These are phyloP conservation scores for Diplodia corticola DNA, from an alignment of 2,329 filamentous ascomycete genomes.

Conservation along the genomic window DNA sequence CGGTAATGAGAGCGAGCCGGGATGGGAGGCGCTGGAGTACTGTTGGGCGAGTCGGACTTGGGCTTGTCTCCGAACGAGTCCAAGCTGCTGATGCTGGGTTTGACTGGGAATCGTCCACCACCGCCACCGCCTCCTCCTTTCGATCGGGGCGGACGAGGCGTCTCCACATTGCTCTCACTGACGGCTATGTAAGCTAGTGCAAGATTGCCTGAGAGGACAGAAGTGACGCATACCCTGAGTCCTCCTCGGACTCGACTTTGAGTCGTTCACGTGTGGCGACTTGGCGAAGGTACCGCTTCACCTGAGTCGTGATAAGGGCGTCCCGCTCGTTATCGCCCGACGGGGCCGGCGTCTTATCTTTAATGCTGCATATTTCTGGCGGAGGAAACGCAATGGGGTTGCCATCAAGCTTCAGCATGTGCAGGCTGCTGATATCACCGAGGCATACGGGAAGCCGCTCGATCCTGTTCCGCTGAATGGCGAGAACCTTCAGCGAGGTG, in stretches of 20 bases:
- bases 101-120: slow-evolving; percentile 62
- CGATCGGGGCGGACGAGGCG: slow-evolving; percentile 67
- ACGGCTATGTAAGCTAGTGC: slow-evolving; percentile 28
- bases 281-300: slow-evolving; percentile 59
- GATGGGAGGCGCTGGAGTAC: slow-evolving; percentile 66
- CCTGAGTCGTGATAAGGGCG: slow-evolving; percentile 59
- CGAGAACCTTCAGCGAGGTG: slow-evolving; percentile 83
- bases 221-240: slow-evolving; percentile 40
- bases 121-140: slow-evolving; percentile 34
- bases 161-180: slow-evolving; percentile 74
- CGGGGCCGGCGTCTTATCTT: slow-evolving; percentile 44
- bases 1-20: slow-evolving; percentile 80
- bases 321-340: slow-evolving; percentile 62
- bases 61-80: slow-evolving; percentile 56
- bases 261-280: slow-evolving; percentile 39
- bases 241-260: slow-evolving; percentile 48
- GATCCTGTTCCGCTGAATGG: slow-evolving; percentile 83
- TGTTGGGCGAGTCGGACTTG: slow-evolving; percentile 67
- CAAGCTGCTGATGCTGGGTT: slow-evolving; percentile 66
- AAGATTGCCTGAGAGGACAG: neutral
- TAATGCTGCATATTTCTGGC: slow-evolving; percentile 45
- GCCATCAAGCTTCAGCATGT: slow-evolving; percentile 85
- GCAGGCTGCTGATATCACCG: slow-evolving; percentile 85
- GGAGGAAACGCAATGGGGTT: slow-evolving; percentile 82
- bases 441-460: slow-evolving; percentile 80